These are phyloP conservation scores for Xylaria cubensis DNA, from an alignment of 495 filamentous ascomycete genomes.

Conservation along the genomic window DNA sequence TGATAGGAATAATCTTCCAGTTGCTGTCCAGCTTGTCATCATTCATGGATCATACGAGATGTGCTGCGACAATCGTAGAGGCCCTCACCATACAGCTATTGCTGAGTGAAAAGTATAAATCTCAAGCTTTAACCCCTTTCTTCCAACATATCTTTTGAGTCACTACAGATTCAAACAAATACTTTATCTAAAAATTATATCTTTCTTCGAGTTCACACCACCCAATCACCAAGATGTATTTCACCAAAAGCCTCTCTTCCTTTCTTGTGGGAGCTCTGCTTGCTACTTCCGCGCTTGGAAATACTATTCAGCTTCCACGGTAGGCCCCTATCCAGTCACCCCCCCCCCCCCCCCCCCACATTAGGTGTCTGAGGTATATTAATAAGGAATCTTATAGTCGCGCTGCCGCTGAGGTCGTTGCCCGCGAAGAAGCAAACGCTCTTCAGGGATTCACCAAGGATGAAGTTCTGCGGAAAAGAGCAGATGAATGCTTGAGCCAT, in stretches of 20 bases:
- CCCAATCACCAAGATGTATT: background rate
- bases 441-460: background rate
- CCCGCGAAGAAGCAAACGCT: background rate
- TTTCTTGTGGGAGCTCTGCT: background rate
- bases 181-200: background rate
- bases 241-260: background rate
- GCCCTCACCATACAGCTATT: background rate
- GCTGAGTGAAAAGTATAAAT: background rate
- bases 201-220: background rate
- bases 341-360: too few relatives aligned
- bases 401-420: background rate
- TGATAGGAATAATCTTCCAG: background rate
- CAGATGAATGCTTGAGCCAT: background rate
- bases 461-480: background rate
- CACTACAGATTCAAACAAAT: background rate
- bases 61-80: background rate
- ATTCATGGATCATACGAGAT: background rate
- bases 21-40: background rate
- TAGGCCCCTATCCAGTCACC: background rate
- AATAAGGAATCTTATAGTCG: background rate
- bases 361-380: background rate
- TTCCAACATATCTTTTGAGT: background rate
- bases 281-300: background rate
- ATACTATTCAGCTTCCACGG: constrained; percentile 3
- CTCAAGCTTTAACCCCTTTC: background rate